Evolutionary conservation across 176 grass and related monocot species (phyloP).

Genomic region (Oryza officinalis): DNA sequence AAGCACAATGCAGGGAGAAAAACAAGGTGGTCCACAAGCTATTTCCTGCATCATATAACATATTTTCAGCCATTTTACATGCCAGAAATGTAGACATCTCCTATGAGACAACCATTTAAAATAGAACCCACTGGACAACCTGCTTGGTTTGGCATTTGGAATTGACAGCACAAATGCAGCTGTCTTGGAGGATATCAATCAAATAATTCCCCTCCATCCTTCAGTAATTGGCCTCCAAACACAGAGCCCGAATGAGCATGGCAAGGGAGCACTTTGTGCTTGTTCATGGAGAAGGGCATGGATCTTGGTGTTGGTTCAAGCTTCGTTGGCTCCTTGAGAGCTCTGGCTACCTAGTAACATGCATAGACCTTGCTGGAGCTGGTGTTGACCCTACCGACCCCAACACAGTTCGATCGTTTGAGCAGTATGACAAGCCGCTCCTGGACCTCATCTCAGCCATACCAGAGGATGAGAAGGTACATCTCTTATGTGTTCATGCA

Average conservation of each 20-base stretch:
- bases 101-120: not conserved
- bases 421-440: constrained; percentile 60
- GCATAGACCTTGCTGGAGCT: constrained; percentile 55
- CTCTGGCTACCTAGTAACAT: constrained; percentile 52
- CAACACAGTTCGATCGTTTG: constrained; percentile 36
- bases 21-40: constrained; percentile 30
- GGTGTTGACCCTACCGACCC: constrained; percentile 53
- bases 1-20: constrained; percentile 17
- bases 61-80: constrained; percentile 2
- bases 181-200: not conserved
- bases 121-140: not conserved
- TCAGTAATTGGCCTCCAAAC: not conserved
- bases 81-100: constrained; percentile 9
- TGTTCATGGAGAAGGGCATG: constrained; percentile 71
- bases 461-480: constrained; percentile 30
- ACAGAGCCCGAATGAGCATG: not conserved
- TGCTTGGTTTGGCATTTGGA: constrained; percentile 33
- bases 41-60: not conserved
- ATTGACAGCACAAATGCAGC: not conserved
- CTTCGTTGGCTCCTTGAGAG: constrained; percentile 52
- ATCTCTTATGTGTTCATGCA: not conserved
- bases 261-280: constrained; percentile 35
- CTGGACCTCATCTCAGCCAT: constrained; percentile 29
- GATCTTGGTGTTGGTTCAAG: constrained; percentile 81
- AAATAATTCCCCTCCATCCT: not conserved